phyloP scores from a whole-genome alignment of 2,329 filamentous ascomycete genomes.

The Lojkania enalia region DNA sequence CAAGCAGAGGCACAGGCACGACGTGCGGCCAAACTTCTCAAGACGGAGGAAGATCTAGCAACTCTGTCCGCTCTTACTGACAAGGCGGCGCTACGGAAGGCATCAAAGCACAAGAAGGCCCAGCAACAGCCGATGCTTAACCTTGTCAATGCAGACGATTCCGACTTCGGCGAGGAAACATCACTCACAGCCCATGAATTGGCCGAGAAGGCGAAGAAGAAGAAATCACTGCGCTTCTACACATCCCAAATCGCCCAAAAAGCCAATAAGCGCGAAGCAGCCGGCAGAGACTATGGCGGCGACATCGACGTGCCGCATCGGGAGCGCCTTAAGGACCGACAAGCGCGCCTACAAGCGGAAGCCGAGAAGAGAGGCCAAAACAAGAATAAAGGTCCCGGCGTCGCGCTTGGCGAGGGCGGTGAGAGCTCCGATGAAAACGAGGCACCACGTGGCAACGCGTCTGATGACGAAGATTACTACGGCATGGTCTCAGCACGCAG shows the following conservation, averaged over 20 bases:
- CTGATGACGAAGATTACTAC: conserved; percentile 77
- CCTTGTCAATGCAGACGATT: conserved; percentile 63
- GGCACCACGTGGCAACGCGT: conserved; percentile 52
- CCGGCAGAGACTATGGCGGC: conserved; percentile 74
- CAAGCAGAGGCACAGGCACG: conserved; percentile 58
- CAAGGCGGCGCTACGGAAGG: conserved; percentile 52
- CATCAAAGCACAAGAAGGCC: conserved; percentile 49
- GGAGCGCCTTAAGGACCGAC: conserved; percentile 83
- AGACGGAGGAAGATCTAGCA: conserved; percentile 71
- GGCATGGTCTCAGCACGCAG: conserved; percentile 76
- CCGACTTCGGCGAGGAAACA: conserved; percentile 93
- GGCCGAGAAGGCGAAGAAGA: conserved; percentile 83
- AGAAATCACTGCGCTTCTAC: conserved; percentile 95
- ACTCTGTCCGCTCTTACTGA: conserved; percentile 68
- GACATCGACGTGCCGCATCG: conserved; percentile 85
- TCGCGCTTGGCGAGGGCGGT: conserved; percentile 68
- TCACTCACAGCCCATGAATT: conserved; percentile 75
- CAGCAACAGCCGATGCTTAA: conserved; percentile 33
- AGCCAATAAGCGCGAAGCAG: conserved; percentile 77
- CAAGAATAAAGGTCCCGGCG: conserved; percentile 59
- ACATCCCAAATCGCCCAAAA: conserved; percentile 97
- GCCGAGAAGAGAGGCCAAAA: conserved; percentile 77
- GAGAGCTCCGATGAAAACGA: conserved; percentile 69
- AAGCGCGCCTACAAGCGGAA: conserved; percentile 83
- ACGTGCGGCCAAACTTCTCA: conserved; percentile 56